Evolutionary conservation across 106 monocot genomes (phyloP), one percentile per base, ranked within the genome.

Genomic region (Posidonia australis): DNA sequence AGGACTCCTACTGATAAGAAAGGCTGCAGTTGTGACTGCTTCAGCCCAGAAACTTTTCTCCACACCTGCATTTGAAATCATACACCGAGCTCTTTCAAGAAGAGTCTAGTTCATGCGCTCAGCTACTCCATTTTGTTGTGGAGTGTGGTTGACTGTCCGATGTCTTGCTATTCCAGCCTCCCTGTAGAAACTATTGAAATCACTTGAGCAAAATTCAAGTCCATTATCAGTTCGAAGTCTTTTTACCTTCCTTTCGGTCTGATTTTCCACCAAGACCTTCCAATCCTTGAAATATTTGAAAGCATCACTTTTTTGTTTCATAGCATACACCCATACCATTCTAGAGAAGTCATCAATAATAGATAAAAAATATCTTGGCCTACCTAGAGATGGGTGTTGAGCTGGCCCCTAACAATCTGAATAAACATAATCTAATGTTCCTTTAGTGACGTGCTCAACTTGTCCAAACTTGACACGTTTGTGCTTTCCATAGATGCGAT

Each of bases 341-440:
- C 28, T 58, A n/a, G 58, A 58, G 58, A 58, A 58, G 21, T 58
- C 58, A 58, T 58, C 16, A 27, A 30, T 58, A 22, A 58, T 52
- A 19, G 52, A 52, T 18, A 70, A 1, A 13, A 51, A 24, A 58
- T 70, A 70, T 16, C 28, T 70, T 9, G 62, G 20, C 19, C 62
- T 60, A 5, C 49, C 70, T 47, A 60, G 24, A 0, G 32, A 70
- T 24, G 16, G 14, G 18, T 60, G 17, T 70, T 21, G 60, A 62
- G 70, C 16, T 25, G 60, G 70, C 16, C 70, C 62, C 47, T 60
- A 70, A 42, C 60, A 12, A 42, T 70, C 51, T 31, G 32, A 36
- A 28, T 60, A 30, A 16, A 67, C 32, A 22, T 67, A 56, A 67
- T 67, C 2, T 0, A 67, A 18, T 19, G 5, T 67, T 20, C 20